Conservation (phyloP, 176 grass and related monocot species). For the Saccharum officinarum region DNA sequence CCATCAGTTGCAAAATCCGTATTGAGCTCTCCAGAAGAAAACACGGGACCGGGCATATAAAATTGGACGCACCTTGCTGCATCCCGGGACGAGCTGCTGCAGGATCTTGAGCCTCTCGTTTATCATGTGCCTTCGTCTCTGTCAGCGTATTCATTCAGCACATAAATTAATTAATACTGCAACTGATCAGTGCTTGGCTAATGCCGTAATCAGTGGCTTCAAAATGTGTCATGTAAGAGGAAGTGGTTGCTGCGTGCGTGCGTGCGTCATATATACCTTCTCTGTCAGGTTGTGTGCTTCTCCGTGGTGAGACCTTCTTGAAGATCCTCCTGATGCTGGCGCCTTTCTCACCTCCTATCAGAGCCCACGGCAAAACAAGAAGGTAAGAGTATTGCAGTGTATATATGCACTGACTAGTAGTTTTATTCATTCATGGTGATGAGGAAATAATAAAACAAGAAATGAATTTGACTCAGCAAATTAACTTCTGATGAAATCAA, state of each 20-base stretch:
- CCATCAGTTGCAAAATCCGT: neutral
- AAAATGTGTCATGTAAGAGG: too few relatives aligned
- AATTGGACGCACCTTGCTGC: constrained; percentile 16
- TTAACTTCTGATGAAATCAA: too few relatives aligned
- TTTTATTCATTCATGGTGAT: too few relatives aligned
- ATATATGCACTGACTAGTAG: too few relatives aligned
- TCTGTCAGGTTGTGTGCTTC: constrained; percentile 22
- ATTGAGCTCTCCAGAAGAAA: neutral
- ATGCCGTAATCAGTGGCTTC: too few relatives aligned
- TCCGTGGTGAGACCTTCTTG: neutral
- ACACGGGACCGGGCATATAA: neutral
- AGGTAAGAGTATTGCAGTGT: neutral
- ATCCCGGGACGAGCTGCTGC: constrained; percentile 36
- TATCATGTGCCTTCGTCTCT: constrained; percentile 35
- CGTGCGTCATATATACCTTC: neutral
- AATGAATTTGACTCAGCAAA: too few relatives aligned
- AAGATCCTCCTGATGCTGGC: neutral
- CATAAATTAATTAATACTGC: neutral
- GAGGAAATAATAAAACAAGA: too few relatives aligned
- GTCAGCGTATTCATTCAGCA: neutral
- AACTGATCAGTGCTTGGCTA: too few relatives aligned
- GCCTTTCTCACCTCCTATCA: neutral
- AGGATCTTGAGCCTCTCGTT: constrained; percentile 25
- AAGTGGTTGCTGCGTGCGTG: too few relatives aligned
- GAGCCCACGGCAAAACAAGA: neutral